phyloP scores from a whole-genome alignment of 2,329 filamentous ascomycete genomes.

The Trichothecium sympodiale region DNA sequence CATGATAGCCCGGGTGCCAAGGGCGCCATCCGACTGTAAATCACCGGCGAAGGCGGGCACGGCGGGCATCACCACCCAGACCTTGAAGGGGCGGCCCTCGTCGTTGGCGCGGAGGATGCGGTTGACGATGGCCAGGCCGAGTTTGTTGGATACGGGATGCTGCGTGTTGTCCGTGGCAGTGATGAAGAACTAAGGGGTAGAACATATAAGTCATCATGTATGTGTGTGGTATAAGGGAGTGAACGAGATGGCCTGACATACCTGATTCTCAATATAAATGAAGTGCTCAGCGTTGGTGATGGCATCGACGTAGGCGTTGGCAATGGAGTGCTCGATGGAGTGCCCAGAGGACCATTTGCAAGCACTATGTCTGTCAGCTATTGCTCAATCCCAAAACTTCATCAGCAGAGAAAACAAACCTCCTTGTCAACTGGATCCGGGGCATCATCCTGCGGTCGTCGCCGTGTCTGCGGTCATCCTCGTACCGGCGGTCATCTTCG shows the following conservation, averaged over 20 bases:
- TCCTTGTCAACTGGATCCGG: constrained; percentile 40
- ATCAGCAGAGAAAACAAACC: constrained; percentile 17
- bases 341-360: constrained; percentile 42
- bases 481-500: no score
- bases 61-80: constrained; percentile 68
- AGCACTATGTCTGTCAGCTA: constrained; percentile 20
- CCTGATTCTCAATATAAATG: constrained; percentile 70
- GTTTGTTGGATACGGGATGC: constrained; percentile 63
- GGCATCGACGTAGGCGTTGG: constrained; percentile 69
- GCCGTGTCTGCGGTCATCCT: constrained; percentile 11
- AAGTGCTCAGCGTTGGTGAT: constrained; percentile 61
- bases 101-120: constrained; percentile 61
- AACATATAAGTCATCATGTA: no score
- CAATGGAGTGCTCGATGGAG: constrained; percentile 62
- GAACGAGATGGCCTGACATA: constrained; percentile 10
- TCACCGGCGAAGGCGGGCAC: constrained; percentile 78
- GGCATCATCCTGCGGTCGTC: no score
- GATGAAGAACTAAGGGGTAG: constrained; percentile 60
- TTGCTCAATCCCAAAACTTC: not conserved
- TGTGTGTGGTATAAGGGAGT: rapidly evolving
- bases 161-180: constrained; percentile 64
- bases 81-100: constrained; percentile 55
- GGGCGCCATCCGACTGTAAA: constrained; percentile 57
- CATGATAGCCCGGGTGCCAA: constrained; percentile 78
- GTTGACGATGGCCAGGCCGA: constrained; percentile 69